A percentile compares a stretch with the other conserved stretches of the same genome.
These are phyloP conservation scores for Dryas integrifolia DNA, from an alignment of 331 rosid species.

Conservation along the genomic window DNA sequence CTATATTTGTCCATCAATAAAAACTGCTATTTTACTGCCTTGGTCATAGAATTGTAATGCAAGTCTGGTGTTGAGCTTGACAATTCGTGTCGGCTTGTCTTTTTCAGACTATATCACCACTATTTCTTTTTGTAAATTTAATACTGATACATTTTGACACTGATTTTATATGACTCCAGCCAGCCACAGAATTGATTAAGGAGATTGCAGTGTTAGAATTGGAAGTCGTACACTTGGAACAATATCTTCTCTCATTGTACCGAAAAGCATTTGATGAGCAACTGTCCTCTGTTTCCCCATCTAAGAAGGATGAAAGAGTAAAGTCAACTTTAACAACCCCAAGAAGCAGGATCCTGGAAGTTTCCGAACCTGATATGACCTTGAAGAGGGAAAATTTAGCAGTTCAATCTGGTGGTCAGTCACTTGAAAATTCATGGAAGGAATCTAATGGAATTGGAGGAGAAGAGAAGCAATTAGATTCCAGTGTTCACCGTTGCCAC, in stretches of 20 bases:
- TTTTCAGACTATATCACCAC: neutral
- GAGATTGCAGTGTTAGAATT: conserved; percentile 75
- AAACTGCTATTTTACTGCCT: neutral
- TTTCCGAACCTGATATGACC: conserved; percentile 37
- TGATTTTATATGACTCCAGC: conserved; percentile 49
- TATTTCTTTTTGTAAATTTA: conserved; percentile 2
- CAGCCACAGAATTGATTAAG: conserved; percentile 77
- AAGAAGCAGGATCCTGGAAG: conserved; percentile 30
- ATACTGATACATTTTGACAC: conserved; percentile 9
- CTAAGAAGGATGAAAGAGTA: conserved; percentile 45
- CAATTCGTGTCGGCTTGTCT: neutral
- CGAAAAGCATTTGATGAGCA: conserved; percentile 85
- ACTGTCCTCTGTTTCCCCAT: conserved; percentile 48
- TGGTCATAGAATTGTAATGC: neutral
- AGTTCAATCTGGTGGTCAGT: conserved; percentile 42
- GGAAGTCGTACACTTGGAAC: conserved; percentile 81
- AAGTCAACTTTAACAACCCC: conserved; percentile 44
- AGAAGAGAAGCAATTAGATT: conserved; percentile 59
- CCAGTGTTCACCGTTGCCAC: conserved; percentile 74
- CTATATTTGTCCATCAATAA: neutral
- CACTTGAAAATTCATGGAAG: conserved; percentile 34
- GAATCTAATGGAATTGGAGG: conserved; percentile 34
- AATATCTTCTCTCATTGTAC: conserved; percentile 78
- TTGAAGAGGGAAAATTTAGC: conserved; percentile 44
- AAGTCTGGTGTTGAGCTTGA: neutral